Conservation (phyloP, 2,329 filamentous ascomycete species). For the Clonostachys solani region DNA sequence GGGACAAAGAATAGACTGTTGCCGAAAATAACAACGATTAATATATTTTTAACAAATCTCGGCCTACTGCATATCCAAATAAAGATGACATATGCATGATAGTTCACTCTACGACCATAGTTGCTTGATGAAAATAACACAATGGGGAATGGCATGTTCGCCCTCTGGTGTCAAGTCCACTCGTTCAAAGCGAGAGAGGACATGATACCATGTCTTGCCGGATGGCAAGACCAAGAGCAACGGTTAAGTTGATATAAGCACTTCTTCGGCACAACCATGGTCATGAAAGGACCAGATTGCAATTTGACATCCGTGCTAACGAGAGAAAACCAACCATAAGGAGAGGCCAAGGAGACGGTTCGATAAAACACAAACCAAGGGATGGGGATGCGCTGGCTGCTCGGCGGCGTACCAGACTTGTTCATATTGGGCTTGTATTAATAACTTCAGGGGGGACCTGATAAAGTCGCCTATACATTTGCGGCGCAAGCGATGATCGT, state of each 20-base stretch:
- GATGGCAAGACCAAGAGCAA: slow-evolving; percentile 16
- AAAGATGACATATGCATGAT: too few species aligned
- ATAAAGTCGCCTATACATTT: slow-evolving; percentile 2
- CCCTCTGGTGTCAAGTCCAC: slow-evolving; percentile 1
- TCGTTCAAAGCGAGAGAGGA: not conserved
- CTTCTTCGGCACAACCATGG: slow-evolving; percentile 98
- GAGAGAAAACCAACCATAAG: not conserved
- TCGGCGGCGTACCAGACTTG: too few species aligned
- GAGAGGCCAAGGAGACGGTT: too few species aligned
- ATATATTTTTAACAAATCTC: too few species aligned
- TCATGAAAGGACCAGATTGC: slow-evolving; percentile 81
- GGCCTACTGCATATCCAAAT: too few species aligned
- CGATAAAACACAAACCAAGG: too few species aligned
- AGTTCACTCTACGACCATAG: too few species aligned
- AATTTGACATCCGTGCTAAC: slow-evolving; percentile 99
- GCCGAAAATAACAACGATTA: too few species aligned
- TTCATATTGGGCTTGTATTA: too few species aligned
- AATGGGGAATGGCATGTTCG: slow-evolving; percentile 1
- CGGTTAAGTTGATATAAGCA: slow-evolving; percentile 67
- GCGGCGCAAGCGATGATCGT: not conserved
- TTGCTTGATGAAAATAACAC: too few species aligned
- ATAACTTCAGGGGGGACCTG: not conserved
- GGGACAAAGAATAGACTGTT: too few species aligned
- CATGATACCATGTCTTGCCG: not conserved
- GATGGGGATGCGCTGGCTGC: too few species aligned